Evolutionary conservation across 2,329 filamentous ascomycete species (phyloP).

Genomic region (Fusarium verticillioides): DNA sequence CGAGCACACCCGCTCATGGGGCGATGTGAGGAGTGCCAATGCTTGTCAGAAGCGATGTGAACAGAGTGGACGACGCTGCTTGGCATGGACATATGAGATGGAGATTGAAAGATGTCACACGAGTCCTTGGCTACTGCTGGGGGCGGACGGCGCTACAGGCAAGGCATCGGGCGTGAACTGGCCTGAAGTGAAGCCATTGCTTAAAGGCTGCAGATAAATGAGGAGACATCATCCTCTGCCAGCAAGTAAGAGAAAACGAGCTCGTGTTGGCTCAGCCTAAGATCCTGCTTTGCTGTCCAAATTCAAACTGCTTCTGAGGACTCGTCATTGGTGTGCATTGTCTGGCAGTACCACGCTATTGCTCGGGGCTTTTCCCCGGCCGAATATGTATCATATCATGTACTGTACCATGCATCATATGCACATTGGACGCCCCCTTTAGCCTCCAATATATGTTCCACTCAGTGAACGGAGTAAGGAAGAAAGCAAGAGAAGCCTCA

Average conservation of each 20-base stretch:
- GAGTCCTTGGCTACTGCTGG: constrained; percentile 63
- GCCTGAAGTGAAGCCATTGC: constrained; percentile 43
- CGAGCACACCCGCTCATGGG: constrained; percentile 54
- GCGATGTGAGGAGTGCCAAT: constrained; percentile 52
- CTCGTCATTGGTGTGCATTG: constrained; percentile 19
- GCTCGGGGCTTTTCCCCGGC: constrained; percentile 17
- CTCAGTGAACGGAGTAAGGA: background rate
- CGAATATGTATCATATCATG: constrained; percentile 22
- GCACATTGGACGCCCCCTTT: constrained; percentile 29
- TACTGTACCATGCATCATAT: constrained; percentile 19
- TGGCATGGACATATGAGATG: constrained; percentile 64
- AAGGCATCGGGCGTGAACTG: constrained; percentile 50
- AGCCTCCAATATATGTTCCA: constrained; percentile 21
- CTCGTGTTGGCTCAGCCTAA: background rate
- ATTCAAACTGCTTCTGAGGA: constrained; percentile 6
- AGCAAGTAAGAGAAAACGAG: background rate
- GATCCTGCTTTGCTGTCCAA: constrained; percentile 12
- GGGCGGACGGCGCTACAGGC: constrained; percentile 43
- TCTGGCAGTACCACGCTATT: constrained; percentile 15
- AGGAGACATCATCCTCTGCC: constrained; percentile 8
- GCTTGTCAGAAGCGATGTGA: constrained; percentile 58
- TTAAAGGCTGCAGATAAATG: constrained; percentile 39
- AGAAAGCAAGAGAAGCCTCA: constrained; percentile 18
- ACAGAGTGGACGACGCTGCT: constrained; percentile 52
- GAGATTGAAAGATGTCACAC: constrained; percentile 54